phyloP scores from a whole-genome alignment of 805 yeast genomes.

The Pichia paraexigua region DNA sequence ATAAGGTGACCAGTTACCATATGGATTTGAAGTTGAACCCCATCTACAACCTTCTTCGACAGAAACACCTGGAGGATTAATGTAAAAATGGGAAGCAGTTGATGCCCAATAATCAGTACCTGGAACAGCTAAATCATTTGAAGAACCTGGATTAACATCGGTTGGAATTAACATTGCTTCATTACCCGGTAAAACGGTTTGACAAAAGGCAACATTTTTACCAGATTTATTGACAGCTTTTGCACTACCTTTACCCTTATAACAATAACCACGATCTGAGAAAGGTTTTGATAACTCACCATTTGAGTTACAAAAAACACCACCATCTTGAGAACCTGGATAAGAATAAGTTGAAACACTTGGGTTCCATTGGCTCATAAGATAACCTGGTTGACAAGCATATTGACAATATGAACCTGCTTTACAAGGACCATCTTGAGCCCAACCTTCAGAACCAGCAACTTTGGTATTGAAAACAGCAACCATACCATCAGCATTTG shows the following conservation, averaged over 20 bases:
- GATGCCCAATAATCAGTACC: conserved; percentile 77
- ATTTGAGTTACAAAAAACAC: conserved; percentile 64
- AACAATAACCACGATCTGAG: conserved; percentile 53
- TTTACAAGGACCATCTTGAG: conserved; percentile 65
- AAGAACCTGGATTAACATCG: conserved; percentile 39
- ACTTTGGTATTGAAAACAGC: conserved; percentile 43
- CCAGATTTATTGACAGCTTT: conserved; percentile 44
- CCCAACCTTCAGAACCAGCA: conserved; percentile 76
- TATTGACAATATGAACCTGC: conserved; percentile 84
- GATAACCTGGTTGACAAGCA: conserved; percentile 83
- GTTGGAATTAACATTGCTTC: conserved; percentile 94
- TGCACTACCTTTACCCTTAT: conserved; percentile 73
- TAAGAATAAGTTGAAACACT: conserved; percentile 61
- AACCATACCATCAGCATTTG: conserved; percentile 59
- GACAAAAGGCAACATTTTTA: conserved; percentile 72
- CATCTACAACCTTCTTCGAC: conserved; percentile 73
- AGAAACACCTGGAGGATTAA: conserved; percentile 78
- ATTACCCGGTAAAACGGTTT: conserved; percentile 89
- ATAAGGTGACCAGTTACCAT: conserved; percentile 90
- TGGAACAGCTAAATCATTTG: conserved; percentile 71
- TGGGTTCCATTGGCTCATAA: conserved; percentile 88
- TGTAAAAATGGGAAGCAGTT: conserved; percentile 80
- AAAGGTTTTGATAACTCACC: conserved; percentile 63
- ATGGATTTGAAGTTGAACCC: conserved; percentile 63
- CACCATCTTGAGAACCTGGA: conserved; percentile 79